phyloP scores from a whole-genome alignment of 2,329 filamentous ascomycete species.

The Colletotrichum sp. region DNA sequence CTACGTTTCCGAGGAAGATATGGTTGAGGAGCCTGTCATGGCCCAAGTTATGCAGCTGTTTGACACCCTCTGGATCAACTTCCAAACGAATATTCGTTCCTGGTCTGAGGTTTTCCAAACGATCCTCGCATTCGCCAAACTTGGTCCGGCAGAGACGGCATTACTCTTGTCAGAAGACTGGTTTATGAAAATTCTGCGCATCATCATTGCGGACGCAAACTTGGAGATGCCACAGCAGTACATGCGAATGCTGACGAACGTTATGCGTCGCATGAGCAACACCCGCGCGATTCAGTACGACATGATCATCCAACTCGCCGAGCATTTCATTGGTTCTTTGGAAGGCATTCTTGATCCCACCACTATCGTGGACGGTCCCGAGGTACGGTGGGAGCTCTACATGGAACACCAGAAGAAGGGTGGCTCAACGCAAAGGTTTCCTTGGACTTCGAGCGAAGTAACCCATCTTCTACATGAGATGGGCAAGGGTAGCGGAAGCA shows the following conservation, averaged over 20 bases:
- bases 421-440: constrained; percentile 34
- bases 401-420: constrained; percentile 29
- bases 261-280: constrained; percentile 53
- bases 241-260: constrained; percentile 54
- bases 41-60: constrained; percentile 41
- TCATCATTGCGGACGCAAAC: constrained; percentile 64
- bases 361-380: constrained; percentile 41
- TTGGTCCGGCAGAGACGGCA: constrained; percentile 64
- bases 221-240: constrained; percentile 61
- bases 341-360: constrained; percentile 39
- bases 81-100: constrained; percentile 66
- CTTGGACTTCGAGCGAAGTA: constrained; percentile 52
- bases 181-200: constrained; percentile 61
- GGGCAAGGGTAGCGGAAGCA: constrained; percentile 42
- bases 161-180: constrained; percentile 67
- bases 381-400: constrained; percentile 42
- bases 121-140: constrained; percentile 67
- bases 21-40: constrained; percentile 20
- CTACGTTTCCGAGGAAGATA: constrained; percentile 33
- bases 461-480: constrained; percentile 50
- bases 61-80: constrained; percentile 62
- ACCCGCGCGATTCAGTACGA: constrained; percentile 60
- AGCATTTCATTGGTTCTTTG: constrained; percentile 48
- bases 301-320: constrained; percentile 55
- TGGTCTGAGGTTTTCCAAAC: constrained; percentile 81